Evolutionary conservation across 805 yeast species (phyloP), one percentile per base, ranked within the genome.

Genomic region (Cyberlindnera samutprakarnensis): DNA sequence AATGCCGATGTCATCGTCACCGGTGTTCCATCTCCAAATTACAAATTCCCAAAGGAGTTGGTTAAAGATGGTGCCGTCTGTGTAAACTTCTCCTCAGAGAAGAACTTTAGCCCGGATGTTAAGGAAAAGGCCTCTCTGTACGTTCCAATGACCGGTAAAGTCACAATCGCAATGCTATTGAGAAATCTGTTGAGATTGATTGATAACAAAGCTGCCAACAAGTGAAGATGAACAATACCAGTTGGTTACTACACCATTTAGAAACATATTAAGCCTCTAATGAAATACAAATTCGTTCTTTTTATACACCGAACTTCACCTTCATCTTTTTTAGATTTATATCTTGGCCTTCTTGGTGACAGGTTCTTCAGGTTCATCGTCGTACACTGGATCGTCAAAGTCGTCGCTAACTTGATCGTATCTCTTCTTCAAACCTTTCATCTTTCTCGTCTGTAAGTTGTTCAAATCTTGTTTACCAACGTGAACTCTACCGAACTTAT

Each of bases 141-240:
- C 53, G 96, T 92, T 22, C 97, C 98, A 13, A 80, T 86, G 51
- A 85, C 87, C 19, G 98, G 98, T 13, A 92, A 92, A 58, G 97
- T 92, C 21, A 92, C 98, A 23, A 88, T 92, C 40, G 75, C 95
- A 38, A 92, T 92, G 96, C 62, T 92, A 25, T 62, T 92, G 57
- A 75, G 98, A 56, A 92, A 92, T 56, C 65, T 92, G 59, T 59
- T 92, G 37, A 72, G 98, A 44, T 65, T 92, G 43, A 73, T 82
- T 42, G 77, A 79, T 30, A 88, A 92, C 62, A 72, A 69, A 32
- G 26, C 36, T 7, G 18, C 32, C 14, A 28, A 33, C 20, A 10
- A 13, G 27, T 32, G 18, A 14, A 2, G 7, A 19, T 30, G 28
- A 24, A n/a, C n/a, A n/a, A n/a, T n/a, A n/a, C n/a, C n/a, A n/a